Base-by-base conservation (phyloP, 2,329 filamentous ascomycete genomes). In the Trichoderma koningiopsis region DNA sequence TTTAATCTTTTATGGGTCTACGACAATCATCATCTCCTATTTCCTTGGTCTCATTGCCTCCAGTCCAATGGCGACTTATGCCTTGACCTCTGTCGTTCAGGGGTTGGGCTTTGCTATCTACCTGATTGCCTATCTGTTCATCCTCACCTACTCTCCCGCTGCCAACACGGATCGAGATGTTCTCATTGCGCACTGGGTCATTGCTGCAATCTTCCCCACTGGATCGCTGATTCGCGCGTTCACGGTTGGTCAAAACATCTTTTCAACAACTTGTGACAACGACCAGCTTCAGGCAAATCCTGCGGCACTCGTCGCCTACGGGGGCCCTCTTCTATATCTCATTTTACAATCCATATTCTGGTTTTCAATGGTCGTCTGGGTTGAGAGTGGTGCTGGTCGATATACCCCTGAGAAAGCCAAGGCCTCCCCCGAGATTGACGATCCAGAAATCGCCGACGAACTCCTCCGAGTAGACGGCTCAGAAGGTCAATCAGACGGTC, bases 321-420 rank as follows among this genome's bases (percentile, higher is more conserved):
- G 94, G 35, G 92, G 92, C 0, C 92, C 92, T 0, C 94, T 96
- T 35, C 80, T 94, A 0, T 96, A 95, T 76, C 85, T 96, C 0
- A 84, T 91, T 58, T 53, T 93, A 0, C 93, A 97, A 75, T 86
- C 88, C 0, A 78, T 91, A 24, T 70, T 91, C 16, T 83, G 94
- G 2, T 92, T 94, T 73, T 80, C 84, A 0, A 78, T 93, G 22
- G 83, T 96, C 0, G 82, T 96, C 8, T 94, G 89, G 89, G 87
- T 89, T 75, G 93, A 97, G 74, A 91, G 90, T 59, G 92, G 92
- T 5, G 69, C 70, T 60, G 72, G 72, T 14, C 71, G 65, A 19
- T 71, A 40, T 47, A 56, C 61, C 43, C 61, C 63, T 5, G 72
- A 71, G 16, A 72, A 71, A 49, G 70, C 72, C 8, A 73, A 69